Evolutionary conservation across 345 rosid species (phyloP), one percentile per base, ranked within the genome.

Genomic region (Dipteronia sinensis): DNA sequence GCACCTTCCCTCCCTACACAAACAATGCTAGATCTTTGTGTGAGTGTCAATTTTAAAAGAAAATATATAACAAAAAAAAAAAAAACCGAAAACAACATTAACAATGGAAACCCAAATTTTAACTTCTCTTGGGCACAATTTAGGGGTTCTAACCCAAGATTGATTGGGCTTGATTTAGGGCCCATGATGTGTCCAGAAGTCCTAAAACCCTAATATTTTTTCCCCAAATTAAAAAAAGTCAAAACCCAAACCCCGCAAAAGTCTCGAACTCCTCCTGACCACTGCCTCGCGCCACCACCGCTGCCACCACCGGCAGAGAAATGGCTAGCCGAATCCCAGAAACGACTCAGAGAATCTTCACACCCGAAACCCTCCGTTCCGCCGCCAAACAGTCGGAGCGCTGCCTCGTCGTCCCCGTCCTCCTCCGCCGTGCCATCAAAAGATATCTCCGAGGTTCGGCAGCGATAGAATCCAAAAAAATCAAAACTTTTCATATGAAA

Each of bases 361-460:
- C 89, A 1, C 77, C 89, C 0, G 94, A 94, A 67, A 78, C 80
- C 79, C 89, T 92, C 59, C 88, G 88, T 4, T 77, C 88, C n/a
- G 93, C 93, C 17, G 90, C 97, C 29, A 94, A 82, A 74, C 98
- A 90, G 71, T 96, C 97, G 3, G 74, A 82, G 46, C 83, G 97
- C 1, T 92, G 97, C 82, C 94, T 87, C 71, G 67, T 85, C 44
- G 85, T 92, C 55, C 97, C 97, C 64, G 97, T 88, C 65, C 86
- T 89, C 72, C 99, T 96, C 80, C 95, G 97, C 69, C 90, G 94
- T 51, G 99, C 99, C 49, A 96, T 96, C 61, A 90, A 92, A 79
- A 89, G 78, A 80, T 91, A 88, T 82, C 86, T 96, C 77, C 92
- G 91, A 74, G 98, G 97, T 87, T 47, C 7, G 22, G 8, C 42